Conservation (phyloP, 768 basidiomycete genomes). For the Podaxis mareebaensis region DNA sequence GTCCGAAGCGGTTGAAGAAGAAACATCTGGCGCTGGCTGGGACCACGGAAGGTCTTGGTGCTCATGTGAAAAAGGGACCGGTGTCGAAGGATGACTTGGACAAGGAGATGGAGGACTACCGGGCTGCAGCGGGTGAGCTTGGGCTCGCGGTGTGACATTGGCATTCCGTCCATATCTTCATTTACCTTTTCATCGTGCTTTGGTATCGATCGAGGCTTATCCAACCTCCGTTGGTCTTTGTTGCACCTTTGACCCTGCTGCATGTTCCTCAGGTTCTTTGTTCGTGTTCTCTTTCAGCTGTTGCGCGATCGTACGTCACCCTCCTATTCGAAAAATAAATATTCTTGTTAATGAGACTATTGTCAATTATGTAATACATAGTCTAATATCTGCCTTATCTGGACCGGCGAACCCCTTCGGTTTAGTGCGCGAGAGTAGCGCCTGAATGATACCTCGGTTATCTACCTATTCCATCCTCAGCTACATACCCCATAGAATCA, state of each 20-base stretch:
- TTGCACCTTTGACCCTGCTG: background rate
- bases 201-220: background rate
- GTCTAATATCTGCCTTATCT: too few relatives aligned
- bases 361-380: slow-evolving; percentile 11
- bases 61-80: slow-evolving; percentile 14
- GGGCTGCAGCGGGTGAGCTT: slow-evolving; percentile 38
- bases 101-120: slow-evolving; percentile 81
- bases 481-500: background rate
- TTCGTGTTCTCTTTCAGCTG: slow-evolving; percentile 5
- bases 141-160: slow-evolving; percentile 10
- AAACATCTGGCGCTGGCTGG: slow-evolving; percentile 8
- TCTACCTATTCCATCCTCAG: background rate
- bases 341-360: background rate
- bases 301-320: slow-evolving; percentile 6
- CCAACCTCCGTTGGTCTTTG: background rate
- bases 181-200: background rate
- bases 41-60: background rate
- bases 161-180: background rate
- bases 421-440: background rate
- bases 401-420: too few relatives aligned
- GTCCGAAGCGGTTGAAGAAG: slow-evolving; percentile 74
- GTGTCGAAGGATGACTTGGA: slow-evolving; percentile 62
- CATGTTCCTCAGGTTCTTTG: background rate
- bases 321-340: slow-evolving; percentile 6
- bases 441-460: background rate